Percentiles rank a stretch among this genome's conserved stretches.
phyloP scores from a whole-genome alignment of 2,329 filamentous ascomycete genomes.

The Tolypocladium guangdongense region DNA sequence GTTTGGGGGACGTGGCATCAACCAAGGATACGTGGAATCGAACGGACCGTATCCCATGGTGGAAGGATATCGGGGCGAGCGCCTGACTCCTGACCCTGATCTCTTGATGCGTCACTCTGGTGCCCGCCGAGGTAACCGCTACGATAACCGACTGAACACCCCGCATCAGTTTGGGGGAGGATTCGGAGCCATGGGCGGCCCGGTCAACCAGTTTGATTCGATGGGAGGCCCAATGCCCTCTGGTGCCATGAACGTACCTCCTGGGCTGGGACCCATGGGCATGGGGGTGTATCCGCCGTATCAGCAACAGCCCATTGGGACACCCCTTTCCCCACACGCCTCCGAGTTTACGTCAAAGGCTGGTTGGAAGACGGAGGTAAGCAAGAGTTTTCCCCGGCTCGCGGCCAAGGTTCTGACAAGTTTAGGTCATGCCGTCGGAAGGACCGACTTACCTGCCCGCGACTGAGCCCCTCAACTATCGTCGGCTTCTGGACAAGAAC shows the following conservation, averaged over 20 bases:
- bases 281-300: conserved; percentile 36
- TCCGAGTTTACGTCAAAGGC: conserved; percentile 57
- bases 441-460: conserved; percentile 73
- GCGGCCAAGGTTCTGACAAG: conserved; percentile 6
- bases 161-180: conserved; percentile 21
- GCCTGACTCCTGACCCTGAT: conserved; percentile 38
- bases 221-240: conserved; percentile 23
- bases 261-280: conserved; percentile 25
- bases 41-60: conserved; percentile 20
- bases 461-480: conserved; percentile 91
- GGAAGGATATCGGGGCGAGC: conserved; percentile 34
- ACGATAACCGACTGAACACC: conserved; percentile 31
- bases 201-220: conserved; percentile 23
- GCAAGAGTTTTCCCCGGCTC: conserved; percentile 6
- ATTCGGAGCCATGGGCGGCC: conserved; percentile 20
- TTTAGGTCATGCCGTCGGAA: conserved; percentile 38
- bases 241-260: conserved; percentile 20
- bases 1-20: conserved; percentile 30
- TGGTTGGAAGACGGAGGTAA: conserved; percentile 46
- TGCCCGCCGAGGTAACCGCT: conserved; percentile 34
- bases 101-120: conserved; percentile 29
- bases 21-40: conserved; percentile 29
- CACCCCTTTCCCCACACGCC: conserved; percentile 60
- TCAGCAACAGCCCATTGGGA: conserved; percentile 48
- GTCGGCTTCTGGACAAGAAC: conserved; percentile 85